Percentiles rank a stretch among this genome's conserved stretches.
phyloP scores from a whole-genome alignment of 345 rosid genomes.

The Rhodamnia argentea region DNA sequence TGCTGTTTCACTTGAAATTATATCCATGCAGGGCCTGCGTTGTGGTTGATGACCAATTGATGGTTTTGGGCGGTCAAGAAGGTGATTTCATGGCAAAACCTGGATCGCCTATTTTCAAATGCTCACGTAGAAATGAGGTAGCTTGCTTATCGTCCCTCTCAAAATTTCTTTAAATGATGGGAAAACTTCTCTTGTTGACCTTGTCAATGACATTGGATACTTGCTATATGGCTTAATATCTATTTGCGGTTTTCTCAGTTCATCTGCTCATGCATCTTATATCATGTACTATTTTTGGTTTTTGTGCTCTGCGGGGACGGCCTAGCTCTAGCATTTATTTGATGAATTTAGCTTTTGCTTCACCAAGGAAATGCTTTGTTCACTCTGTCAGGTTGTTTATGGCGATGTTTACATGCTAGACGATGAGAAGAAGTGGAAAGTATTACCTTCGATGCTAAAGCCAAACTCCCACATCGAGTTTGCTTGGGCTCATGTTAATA shows the following conservation, averaged over 20 bases:
- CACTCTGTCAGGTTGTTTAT: conserved; percentile 62
- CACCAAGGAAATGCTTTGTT: neutral
- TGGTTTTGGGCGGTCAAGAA: conserved; percentile 91
- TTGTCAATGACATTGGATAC: neutral
- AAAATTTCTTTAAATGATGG: neutral
- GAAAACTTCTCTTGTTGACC: neutral
- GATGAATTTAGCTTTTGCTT: neutral
- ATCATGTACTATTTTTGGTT: neutral
- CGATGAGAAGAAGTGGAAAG: conserved; percentile 85
- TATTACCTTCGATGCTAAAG: conserved; percentile 71
- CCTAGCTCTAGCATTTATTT: neutral
- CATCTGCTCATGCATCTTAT: neutral
- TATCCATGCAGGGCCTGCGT: conserved; percentile 56
- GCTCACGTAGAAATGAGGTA: conserved; percentile 91
- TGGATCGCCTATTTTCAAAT: conserved; percentile 95
- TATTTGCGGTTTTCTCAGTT: neutral
- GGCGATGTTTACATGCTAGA: conserved; percentile 85
- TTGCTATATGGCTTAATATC: neutral
- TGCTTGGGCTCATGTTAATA: conserved; percentile 88
- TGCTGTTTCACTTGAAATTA: neutral
- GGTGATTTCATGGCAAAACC: conserved; percentile 99
- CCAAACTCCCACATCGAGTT: conserved; percentile 94
- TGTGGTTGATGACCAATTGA: conserved; percentile 63
- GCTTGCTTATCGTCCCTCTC: neutral
- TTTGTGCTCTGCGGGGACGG: neutral